A percentile compares a stretch with the other conserved stretches of the same genome.
These are phyloP conservation scores for Cryptococcus amylolentus DNA, from an alignment of 1,284 basidiomycete genomes.

Conservation along the genomic window DNA sequence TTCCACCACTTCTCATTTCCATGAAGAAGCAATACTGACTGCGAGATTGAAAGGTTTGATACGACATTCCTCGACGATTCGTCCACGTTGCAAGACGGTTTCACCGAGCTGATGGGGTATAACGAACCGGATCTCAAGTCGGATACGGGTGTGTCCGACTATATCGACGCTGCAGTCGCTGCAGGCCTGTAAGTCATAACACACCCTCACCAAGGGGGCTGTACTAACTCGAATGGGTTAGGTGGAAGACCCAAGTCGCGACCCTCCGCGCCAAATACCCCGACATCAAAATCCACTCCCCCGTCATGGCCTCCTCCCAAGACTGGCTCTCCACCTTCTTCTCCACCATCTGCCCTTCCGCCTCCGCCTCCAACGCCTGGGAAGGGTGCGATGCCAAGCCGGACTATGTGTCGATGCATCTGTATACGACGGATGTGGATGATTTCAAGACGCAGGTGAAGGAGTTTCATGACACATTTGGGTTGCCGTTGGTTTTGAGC, in stretches of 20 bases:
- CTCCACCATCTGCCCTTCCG: constrained; percentile 21
- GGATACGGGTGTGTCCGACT: not conserved
- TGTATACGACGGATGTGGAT: constrained; percentile 15
- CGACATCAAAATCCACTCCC: constrained; percentile 17
- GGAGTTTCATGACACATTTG: constrained; percentile 12
- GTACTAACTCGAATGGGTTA: not conserved
- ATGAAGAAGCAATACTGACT: not conserved
- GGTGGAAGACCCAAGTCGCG: constrained; percentile 22
- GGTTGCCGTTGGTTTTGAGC: constrained; percentile 14
- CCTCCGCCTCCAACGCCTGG: constrained; percentile 8
- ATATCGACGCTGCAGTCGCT: constrained; percentile 1
- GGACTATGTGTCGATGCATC: constrained; percentile 22
- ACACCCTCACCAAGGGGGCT: not conserved
- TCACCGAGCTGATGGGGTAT: constrained; percentile 24
- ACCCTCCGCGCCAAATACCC: constrained; percentile 15
- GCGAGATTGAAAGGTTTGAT: constrained; percentile 13
- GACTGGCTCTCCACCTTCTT: constrained; percentile 26
- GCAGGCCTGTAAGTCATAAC: constrained; percentile 1
- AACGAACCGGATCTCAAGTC: constrained; percentile 27
- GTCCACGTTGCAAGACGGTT: constrained; percentile 19
- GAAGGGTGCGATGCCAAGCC: constrained; percentile 19
- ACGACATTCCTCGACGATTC: constrained; percentile 9
- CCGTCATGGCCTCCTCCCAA: constrained; percentile 19
- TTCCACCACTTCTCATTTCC: not conserved
- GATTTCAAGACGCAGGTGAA: constrained; percentile 14